These are phyloP conservation scores for Fragaria ananassa DNA, from an alignment of 306 rosid species.

Conservation along the genomic window DNA sequence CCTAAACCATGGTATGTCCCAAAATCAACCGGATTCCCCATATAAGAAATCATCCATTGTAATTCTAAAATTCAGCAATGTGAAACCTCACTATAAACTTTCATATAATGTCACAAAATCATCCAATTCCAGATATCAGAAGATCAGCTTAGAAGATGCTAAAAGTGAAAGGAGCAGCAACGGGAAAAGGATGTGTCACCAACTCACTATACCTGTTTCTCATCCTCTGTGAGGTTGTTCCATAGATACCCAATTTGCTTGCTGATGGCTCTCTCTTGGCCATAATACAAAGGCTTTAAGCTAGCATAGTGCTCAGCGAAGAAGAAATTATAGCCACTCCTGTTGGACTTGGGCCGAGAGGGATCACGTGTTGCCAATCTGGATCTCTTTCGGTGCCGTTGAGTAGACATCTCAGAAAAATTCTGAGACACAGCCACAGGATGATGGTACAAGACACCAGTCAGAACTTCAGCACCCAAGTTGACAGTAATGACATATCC, in stretches of 20 bases:
- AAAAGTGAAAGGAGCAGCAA: background rate
- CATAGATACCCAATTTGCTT: constrained; percentile 64
- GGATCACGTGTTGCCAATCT: constrained; percentile 57
- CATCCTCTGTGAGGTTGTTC: constrained; percentile 75
- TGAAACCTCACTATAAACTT: background rate
- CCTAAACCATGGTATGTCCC: background rate
- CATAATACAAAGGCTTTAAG: constrained; percentile 59
- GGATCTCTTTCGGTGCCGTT: constrained; percentile 48
- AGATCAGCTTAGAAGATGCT: background rate
- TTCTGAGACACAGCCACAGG: constrained; percentile 37
- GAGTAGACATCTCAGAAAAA: constrained; percentile 29
- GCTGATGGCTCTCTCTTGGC: constrained; percentile 70
- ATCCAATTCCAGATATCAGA: background rate
- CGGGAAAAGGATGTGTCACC: background rate
- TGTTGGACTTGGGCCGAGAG: constrained; percentile 64
- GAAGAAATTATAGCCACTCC: constrained; percentile 78
- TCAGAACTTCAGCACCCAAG: constrained; percentile 56
- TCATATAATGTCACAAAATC: background rate
- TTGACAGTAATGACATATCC: constrained; percentile 61
- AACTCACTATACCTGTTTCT: constrained; percentile 54
- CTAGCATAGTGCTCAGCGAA: constrained; percentile 67
- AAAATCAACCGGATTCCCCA: background rate
- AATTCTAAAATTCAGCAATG: background rate
- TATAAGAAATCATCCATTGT: background rate
- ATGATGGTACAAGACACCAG: constrained; percentile 69